Base-by-base conservation (phyloP, 1,139 yeast species). In the Taphrina communis region DNA sequence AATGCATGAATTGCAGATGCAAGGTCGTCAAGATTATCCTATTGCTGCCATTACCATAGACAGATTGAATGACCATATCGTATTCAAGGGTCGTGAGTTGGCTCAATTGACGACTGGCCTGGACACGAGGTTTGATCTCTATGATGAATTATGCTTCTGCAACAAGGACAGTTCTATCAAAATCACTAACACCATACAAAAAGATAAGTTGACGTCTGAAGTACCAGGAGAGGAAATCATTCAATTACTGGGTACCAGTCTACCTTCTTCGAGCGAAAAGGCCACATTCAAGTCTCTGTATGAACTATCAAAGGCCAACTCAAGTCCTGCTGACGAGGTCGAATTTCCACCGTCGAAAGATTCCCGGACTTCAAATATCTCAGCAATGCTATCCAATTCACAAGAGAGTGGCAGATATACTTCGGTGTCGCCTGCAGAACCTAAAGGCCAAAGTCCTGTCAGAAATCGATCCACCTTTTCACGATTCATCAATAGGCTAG, bases 21-120 rank as follows among this genome's bases (percentile, higher is more conserved):
- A 93, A 96, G 99, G 98, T 0, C 85, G 93, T 6, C 91, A 93
- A 88, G 98, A 93, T 74, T 90, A 89, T 74, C 97, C 93, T 75
- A 82, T 87, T 65, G 86, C 86, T 73, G 85, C 87, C 8, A 84
- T 88, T 44, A 83, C 86, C 17, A 84, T 90, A 36, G 87, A 86
- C 50, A 81, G 88, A 59, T 79, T 88, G 7, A 76, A 76, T 2
- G 69, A 68, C 12, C 52, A 59, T 35, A 46, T 53, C 25, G 42
- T 38, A 9, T 58, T 70, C 69, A 44, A 65, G 58, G 62, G 56
- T 7, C 48, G 59, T 17, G 55, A 51, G 25, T 35, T 52, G 3
- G 48, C 71, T 5, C 42, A 58, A 2, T 21, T 44, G 39, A 17
- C 62, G 21, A 44, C 51, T 7, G 62, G 62, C 12, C 25, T 58